A percentile compares a stretch with the other conserved stretches of the same genome.
Evolutionary conservation across 768 basidiomycete genomes (phyloP).

Genomic region (Leccinum variicolor): DNA sequence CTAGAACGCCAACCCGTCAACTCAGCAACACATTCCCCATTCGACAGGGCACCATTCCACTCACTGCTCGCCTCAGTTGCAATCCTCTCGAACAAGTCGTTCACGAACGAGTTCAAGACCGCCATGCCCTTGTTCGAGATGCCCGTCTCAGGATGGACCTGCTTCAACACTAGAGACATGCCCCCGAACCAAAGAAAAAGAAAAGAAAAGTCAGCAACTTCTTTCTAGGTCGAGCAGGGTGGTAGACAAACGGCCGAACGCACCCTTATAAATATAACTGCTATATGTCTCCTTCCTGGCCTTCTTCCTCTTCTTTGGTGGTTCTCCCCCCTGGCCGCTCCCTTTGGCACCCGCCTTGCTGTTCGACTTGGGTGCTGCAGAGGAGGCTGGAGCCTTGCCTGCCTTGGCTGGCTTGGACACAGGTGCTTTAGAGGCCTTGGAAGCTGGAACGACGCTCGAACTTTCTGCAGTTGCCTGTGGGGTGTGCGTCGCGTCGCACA

Average conservation of each 20-base stretch:
- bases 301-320: constrained; percentile 56
- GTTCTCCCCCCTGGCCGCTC: constrained; percentile 24
- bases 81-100: constrained; percentile 60
- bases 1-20: constrained; percentile 18
- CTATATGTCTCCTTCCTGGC: constrained; percentile 56
- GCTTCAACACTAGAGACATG: constrained; percentile 47
- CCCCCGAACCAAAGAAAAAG: neutral
- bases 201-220: neutral
- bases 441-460: constrained; percentile 23
- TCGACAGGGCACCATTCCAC: constrained; percentile 9
- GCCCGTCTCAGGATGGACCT: constrained; percentile 73
- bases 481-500: neutral
- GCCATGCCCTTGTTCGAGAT: constrained; percentile 68
- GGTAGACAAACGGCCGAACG: constrained; percentile 2
- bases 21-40: neutral
- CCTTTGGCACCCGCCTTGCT: constrained; percentile 23
- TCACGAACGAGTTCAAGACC: constrained; percentile 59
- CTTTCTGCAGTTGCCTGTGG: neutral
- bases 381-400: constrained; percentile 49
- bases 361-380: constrained; percentile 34
- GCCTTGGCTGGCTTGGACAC: constrained; percentile 50
- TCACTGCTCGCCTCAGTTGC: constrained; percentile 50
- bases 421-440: constrained; percentile 29
- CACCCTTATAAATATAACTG: constrained; percentile 65
- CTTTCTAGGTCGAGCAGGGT: neutral